Evolutionary conservation across 306 rosid genomes (phyloP).

Genomic region (Cicer yamashitae): DNA sequence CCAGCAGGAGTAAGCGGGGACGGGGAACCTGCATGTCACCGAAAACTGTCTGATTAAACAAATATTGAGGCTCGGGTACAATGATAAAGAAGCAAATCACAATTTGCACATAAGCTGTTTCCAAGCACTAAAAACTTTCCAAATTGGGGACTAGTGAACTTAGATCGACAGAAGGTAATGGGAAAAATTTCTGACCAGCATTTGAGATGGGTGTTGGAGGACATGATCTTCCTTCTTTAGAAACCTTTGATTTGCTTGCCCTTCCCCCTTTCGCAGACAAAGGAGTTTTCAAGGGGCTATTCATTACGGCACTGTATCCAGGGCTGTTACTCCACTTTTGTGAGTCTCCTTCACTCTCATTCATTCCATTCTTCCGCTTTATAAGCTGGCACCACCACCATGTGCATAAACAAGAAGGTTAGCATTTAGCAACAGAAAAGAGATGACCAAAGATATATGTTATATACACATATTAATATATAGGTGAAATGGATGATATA

Average conservation of each 20-base stretch:
- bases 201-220: conserved; percentile 84
- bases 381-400: conserved; percentile 62
- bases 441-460: conserved; percentile 14
- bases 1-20: conserved; percentile 93
- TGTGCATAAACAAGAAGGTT: conserved; percentile 35
- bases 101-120: conserved; percentile 37
- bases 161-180: conserved; percentile 30
- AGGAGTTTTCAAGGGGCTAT: conserved; percentile 78
- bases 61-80: not conserved
- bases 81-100: conserved; percentile 26
- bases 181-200: conserved; percentile 59
- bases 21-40: conserved; percentile 68
- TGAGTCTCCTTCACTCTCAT: conserved; percentile 57
- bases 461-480: conserved; percentile 3
- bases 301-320: conserved; percentile 52
- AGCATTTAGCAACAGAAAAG: conserved; percentile 17
- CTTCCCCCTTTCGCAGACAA: conserved; percentile 84
- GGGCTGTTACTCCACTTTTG: conserved; percentile 62
- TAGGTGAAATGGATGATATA: not conserved
- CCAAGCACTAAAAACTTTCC: conserved; percentile 27
- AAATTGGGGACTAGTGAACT: conserved; percentile 30
- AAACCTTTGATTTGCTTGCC: conserved; percentile 65
- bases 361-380: conserved; percentile 64
- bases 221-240: conserved; percentile 69
- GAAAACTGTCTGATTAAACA: conserved; percentile 41